A percentile compares a stretch with the other conserved stretches of the same genome.
Evolutionary conservation across 2,329 filamentous ascomycete genomes (phyloP).

Genomic region (Penicillium olsonii): DNA sequence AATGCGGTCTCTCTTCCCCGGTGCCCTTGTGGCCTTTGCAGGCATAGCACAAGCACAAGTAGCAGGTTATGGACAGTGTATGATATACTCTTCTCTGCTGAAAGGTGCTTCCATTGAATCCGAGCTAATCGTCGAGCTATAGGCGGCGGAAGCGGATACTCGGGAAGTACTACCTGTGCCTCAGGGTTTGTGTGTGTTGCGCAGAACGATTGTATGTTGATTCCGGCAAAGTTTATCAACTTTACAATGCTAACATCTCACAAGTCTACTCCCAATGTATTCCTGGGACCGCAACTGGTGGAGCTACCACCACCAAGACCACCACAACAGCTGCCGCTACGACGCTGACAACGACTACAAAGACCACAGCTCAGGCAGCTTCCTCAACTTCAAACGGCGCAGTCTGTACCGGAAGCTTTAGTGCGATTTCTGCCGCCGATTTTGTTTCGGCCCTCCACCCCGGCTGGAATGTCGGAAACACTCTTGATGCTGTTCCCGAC

Average conservation of each 20-base stretch:
- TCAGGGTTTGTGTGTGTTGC: conserved; percentile 16
- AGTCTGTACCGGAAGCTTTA: conserved; percentile 47
- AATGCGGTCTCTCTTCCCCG: conserved; percentile 13
- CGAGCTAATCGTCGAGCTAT: neutral
- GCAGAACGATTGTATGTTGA: conserved; percentile 16
- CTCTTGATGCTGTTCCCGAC: conserved; percentile 57
- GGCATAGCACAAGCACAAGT: conserved; percentile 16
- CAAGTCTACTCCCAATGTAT: conserved; percentile 20
- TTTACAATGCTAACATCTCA: neutral
- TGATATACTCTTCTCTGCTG: neutral
- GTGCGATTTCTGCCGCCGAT: conserved; percentile 47
- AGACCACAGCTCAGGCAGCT: conserved; percentile 2
- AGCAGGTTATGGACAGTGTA: conserved; percentile 17
- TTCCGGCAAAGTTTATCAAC: too few species aligned
- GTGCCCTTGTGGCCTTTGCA: conserved; percentile 13
- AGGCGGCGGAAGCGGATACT: conserved; percentile 18
- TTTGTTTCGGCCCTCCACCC: conserved; percentile 54
- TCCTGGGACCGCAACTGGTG: conserved; percentile 14
- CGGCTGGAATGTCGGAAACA: conserved; percentile 64
- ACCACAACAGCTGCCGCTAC: conserved; percentile 9
- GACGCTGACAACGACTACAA: conserved; percentile 11
- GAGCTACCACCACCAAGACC: conserved; percentile 6
- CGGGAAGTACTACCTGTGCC: conserved; percentile 16
- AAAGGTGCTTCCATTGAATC: neutral
- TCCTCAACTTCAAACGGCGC: conserved; percentile 3